Percentiles rank a stretch among this genome's conserved stretches.
phyloP scores from a whole-genome alignment of 1,284 basidiomycete species.

The Lignosus rhinocerotis region DNA sequence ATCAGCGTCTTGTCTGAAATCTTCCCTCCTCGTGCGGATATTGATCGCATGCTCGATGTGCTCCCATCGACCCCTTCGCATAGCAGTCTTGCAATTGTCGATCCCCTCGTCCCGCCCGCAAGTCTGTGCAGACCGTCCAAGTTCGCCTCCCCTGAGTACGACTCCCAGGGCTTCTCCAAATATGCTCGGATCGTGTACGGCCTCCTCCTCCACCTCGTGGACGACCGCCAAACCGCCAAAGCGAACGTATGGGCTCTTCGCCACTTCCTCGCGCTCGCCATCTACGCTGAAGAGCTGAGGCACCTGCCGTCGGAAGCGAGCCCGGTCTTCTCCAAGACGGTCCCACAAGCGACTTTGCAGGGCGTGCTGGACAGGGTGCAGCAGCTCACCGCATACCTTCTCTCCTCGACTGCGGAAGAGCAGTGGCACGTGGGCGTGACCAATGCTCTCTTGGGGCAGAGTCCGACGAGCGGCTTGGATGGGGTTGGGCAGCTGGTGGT shows the following conservation, averaged over 20 bases:
- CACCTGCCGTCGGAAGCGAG: conserved; percentile 50
- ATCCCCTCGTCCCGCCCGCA: conserved; percentile 57
- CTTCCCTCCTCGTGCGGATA: conserved; percentile 49
- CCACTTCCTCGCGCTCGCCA: conserved; percentile 60
- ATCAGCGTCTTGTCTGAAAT: conserved; percentile 46
- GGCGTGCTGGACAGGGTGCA: conserved; percentile 54
- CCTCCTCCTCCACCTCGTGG: conserved; percentile 57
- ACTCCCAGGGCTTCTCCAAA: conserved; percentile 52
- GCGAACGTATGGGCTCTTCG: conserved; percentile 62
- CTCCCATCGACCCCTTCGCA: conserved; percentile 53
- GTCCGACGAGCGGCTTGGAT: conserved; percentile 27
- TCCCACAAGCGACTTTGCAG: conserved; percentile 40
- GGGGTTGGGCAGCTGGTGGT: conserved; percentile 43
- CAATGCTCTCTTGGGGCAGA: conserved; percentile 34
- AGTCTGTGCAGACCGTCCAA: conserved; percentile 27
- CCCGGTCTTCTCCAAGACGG: conserved; percentile 48
- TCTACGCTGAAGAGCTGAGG: conserved; percentile 58
- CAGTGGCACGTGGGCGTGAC: conserved; percentile 53
- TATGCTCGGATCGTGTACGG: conserved; percentile 70
- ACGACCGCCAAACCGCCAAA: conserved; percentile 64
- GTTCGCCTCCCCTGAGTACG: conserved; percentile 31
- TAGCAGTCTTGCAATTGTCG: conserved; percentile 61
- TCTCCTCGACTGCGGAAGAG: conserved; percentile 52
- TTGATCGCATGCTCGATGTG: conserved; percentile 49
- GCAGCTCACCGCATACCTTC: conserved; percentile 67